phyloP scores from a whole-genome alignment of 768 basidiomycete genomes.

The Clitopilus hobsonii region DNA sequence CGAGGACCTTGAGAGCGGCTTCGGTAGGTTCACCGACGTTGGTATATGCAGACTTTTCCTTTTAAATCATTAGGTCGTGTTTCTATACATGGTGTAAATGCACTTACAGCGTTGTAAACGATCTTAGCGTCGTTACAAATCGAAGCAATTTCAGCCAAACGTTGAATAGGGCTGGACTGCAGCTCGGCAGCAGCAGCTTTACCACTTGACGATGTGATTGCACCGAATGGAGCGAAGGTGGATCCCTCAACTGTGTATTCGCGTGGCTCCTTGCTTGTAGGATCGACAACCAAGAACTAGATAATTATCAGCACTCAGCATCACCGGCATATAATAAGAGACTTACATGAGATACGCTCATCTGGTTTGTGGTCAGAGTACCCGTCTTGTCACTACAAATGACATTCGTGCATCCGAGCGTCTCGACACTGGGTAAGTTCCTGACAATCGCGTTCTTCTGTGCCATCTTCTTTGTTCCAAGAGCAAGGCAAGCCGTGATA shows the following conservation, averaged over 20 bases:
- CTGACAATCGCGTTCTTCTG: constrained; percentile 98
- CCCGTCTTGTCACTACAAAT: constrained; percentile 99
- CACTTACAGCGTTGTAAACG: constrained; percentile 68
- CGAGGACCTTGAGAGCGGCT: constrained; percentile 91
- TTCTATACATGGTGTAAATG: not conserved
- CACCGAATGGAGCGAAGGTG: constrained; percentile 85
- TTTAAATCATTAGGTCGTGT: constrained; percentile 7
- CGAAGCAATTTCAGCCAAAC: constrained; percentile 87
- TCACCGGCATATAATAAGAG: not conserved
- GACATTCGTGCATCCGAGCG: constrained; percentile 95
- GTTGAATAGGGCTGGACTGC: constrained; percentile 66
- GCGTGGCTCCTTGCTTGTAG: constrained; percentile 38
- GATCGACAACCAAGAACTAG: constrained; percentile 75
- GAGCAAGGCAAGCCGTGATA: constrained; percentile 92
- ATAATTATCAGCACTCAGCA: constrained; percentile 2
- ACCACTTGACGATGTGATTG: constrained; percentile 62
- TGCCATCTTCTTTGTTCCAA: constrained; percentile 99
- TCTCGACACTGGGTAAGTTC: constrained; percentile 95
- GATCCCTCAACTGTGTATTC: constrained; percentile 88
- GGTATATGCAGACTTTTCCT: constrained; percentile 77
- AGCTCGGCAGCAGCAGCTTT: constrained; percentile 55
- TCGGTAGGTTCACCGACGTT: constrained; percentile 97
- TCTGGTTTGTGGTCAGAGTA: constrained; percentile 93
- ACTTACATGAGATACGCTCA: constrained; percentile 84
- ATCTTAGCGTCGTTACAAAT: constrained; percentile 94